These are phyloP conservation scores for Isatis tinctoria DNA, from an alignment of 345 rosid genomes.

Conservation along the genomic window DNA sequence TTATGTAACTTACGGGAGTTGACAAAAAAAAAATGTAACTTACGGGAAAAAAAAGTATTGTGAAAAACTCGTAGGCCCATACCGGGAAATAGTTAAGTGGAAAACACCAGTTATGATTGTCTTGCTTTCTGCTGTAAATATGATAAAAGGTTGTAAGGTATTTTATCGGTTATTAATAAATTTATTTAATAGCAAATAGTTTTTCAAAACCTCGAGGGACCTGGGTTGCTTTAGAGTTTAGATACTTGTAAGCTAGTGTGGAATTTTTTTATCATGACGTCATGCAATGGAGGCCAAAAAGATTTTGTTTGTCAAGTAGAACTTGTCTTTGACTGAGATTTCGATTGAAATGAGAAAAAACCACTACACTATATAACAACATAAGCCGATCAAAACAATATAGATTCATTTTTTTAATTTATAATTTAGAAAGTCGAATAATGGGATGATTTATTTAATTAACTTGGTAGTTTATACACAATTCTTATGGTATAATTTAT, in stretches of 20 bases:
- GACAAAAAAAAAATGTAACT: too few species aligned
- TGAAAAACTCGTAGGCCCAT: not conserved
- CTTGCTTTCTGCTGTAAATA: slow-evolving; percentile 10
- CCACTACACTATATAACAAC: not conserved
- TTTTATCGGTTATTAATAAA: not conserved
- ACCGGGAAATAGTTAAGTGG: not conserved
- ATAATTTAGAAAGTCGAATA: not conserved
- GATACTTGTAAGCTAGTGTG: not conserved
- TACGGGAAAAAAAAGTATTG: not conserved
- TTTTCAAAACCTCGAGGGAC: not conserved
- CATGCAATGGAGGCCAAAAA: slow-evolving; percentile 8
- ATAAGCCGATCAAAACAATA: not conserved
- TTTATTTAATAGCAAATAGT: not conserved
- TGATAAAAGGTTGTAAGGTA: not conserved
- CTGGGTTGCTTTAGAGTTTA: not conserved
- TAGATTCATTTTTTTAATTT: not conserved
- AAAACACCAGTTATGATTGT: slow-evolving; percentile 1
- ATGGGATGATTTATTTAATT: not conserved
- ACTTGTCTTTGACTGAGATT: slow-evolving; percentile 1
- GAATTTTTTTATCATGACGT: not conserved
- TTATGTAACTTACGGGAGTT: not conserved
- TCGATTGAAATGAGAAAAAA: not conserved
- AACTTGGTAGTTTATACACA: not conserved
- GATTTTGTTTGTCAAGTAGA: slow-evolving; percentile 8
- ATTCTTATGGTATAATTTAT: too few species aligned